A percentile compares a stretch with the other conserved stretches of the same genome.
Conservation (phyloP, 331 rosid species). For the Arachis monticola region DNA sequence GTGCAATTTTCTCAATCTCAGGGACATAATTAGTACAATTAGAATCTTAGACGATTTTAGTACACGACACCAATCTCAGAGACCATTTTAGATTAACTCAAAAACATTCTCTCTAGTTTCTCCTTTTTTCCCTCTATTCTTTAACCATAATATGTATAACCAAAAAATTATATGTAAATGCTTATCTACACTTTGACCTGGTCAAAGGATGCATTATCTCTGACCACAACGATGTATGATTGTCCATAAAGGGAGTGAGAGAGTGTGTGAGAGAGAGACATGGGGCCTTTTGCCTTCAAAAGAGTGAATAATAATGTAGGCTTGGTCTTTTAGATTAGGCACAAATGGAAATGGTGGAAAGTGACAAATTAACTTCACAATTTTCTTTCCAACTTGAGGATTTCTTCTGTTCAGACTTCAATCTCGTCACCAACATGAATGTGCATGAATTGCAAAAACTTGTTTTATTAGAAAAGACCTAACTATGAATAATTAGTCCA, state of each 20-base stretch:
- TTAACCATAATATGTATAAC: no score
- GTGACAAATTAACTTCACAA: constrained; percentile 14
- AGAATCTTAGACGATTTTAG: no score
- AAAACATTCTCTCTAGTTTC: no score
- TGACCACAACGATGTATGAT: constrained; percentile 31
- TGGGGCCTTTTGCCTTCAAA: constrained; percentile 23
- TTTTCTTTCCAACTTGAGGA: constrained; percentile 26
- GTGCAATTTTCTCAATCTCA: no score
- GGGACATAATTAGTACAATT: no score
- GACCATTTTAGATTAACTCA: no score
- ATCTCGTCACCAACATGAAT: background rate
- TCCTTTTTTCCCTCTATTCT: no score
- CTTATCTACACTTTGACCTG: constrained; percentile 36
- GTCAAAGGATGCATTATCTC: constrained; percentile 44
- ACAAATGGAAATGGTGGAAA: constrained; percentile 21
- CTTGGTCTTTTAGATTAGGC: constrained; percentile 21
- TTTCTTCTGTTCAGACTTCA: constrained; percentile 10
- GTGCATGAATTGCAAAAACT: constrained; percentile 1
- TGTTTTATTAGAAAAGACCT: background rate
- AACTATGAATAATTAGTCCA: background rate
- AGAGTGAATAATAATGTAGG: constrained; percentile 40
- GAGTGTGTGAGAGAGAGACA: background rate
- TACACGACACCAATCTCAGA: no score
- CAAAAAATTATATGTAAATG: background rate
- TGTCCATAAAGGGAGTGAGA: constrained; percentile 22